These are phyloP conservation scores for Senecio squalidus DNA, from an alignment of 140 eudicot genomes.

Conservation along the genomic window DNA sequence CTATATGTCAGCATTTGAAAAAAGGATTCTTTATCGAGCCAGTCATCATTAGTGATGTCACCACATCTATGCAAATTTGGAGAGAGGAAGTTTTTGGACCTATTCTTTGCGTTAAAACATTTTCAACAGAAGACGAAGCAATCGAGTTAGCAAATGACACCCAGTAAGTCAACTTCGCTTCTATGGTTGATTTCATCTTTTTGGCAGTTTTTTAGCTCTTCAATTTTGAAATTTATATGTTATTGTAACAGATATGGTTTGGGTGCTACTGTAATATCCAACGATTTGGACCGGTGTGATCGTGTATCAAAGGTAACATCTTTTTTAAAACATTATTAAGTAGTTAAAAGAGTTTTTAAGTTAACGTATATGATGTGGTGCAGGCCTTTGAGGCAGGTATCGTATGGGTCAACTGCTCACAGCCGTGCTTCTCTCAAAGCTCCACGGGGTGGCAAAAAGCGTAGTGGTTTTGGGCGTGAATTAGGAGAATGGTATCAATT, in stretches of 20 bases:
- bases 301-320: conserved; percentile 63
- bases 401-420: conserved; percentile 98
- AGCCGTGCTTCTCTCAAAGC: conserved; percentile 98
- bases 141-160: conserved; percentile 95
- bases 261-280: conserved; percentile 87
- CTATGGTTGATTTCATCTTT: background rate
- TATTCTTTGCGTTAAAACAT: conserved; percentile 87
- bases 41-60: conserved; percentile 72
- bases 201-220: background rate
- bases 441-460: conserved; percentile 99
- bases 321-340: background rate
- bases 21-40: conserved; percentile 82
- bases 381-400: conserved; percentile 89
- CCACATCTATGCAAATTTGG: conserved; percentile 95
- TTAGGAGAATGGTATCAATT: conserved; percentile 84
- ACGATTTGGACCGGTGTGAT: conserved; percentile 86
- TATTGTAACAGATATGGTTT: conserved; percentile 65
- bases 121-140: conserved; percentile 90
- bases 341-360: too few species aligned
- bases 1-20: conserved; percentile 52
- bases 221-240: background rate
- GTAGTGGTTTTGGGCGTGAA: conserved; percentile 98
- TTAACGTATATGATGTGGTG: conserved; percentile 3
- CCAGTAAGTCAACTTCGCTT: conserved; percentile 59
- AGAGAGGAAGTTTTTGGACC: conserved; percentile 99